Evolutionary conservation across 139 green algal genomes (phyloP).

Genomic region (Tetradesmus lagerheimii): DNA sequence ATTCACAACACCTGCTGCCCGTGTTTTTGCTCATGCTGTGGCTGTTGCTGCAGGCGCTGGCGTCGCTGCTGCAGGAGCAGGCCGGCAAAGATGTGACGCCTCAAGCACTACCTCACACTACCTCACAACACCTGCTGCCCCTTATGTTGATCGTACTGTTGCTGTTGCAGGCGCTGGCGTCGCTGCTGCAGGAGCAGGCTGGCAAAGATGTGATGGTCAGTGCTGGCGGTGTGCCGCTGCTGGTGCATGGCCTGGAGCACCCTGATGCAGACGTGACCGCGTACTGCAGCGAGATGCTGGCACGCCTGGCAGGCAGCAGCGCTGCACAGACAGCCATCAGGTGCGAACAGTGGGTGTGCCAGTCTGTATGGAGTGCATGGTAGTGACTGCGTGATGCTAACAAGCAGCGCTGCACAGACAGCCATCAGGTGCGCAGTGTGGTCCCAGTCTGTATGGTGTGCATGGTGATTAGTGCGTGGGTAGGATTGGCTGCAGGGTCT

Average conservation of each 20-base stretch:
- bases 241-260: conserved; percentile 48
- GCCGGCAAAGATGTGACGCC: too few species aligned
- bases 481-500: neutral
- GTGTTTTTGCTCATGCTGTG: too few species aligned
- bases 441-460: too few species aligned
- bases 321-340: conserved; percentile 50
- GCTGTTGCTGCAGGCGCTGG: too few species aligned
- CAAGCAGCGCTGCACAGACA: neutral
- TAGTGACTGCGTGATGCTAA: neutral
- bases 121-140: too few species aligned
- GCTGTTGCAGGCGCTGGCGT: conserved; percentile 10
- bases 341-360: conserved; percentile 10
- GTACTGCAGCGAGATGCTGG: conserved; percentile 34
- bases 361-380: too few species aligned
- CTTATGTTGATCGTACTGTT: neutral
- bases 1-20: too few species aligned
- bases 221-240: conserved; percentile 48
- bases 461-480: too few species aligned
- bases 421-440: too few species aligned
- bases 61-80: too few species aligned
- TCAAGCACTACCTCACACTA: too few species aligned
- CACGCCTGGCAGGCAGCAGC: conserved; percentile 18
- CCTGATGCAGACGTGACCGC: conserved; percentile 26
- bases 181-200: conserved; percentile 38
- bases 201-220: conserved; percentile 36